Base-by-base conservation (phyloP, 306 rosid genomes). In the Vigna radiata region DNA sequence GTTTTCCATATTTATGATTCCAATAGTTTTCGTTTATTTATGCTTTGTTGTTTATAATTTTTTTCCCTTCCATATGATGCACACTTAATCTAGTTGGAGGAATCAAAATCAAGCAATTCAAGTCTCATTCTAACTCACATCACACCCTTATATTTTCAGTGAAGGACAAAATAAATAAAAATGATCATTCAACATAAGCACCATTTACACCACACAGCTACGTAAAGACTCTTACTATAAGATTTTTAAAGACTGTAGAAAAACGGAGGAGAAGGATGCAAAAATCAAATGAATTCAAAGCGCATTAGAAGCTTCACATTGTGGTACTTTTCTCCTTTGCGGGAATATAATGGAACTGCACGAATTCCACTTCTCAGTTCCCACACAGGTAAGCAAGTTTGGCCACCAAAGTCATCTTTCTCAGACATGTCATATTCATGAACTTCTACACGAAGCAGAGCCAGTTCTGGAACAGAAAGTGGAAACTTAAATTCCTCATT, bases 341-440 rank as follows among this genome's bases (percentile, higher is more conserved):
- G 78, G 87, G 43, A 7, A 68, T 85, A 77, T 3, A 96, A 79
- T 4, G 94, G 77, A 77, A 96, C 84, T 14, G 98, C 89, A 41
- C 98, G 91, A 68, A 96, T 88, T 64, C 99, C 99, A 8, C 47
- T 78, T 75, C 86, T 84, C 36, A 96, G 78, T 85, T 92, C 99
- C 7, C 85, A 77, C 43, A 96, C 88, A 1, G 99, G 99, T 12
- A 96, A 84, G 78, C 99, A 91, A 12, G 96, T 82, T 82, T 96
- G 99, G 43, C 99, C 99, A 33, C 97, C 99, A 37, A 96, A 96
- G 84, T 96, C 99, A 52, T 96, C 99, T 84, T 87, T 96, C 81
- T 91, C 98, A 14, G 99, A 92, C 98, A 91, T 87, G 92, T 96
- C 99, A 23, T 96, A 89, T 81, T 96, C 98, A 11, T 90, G 99